Conservation (phyloP, 495 filamentous ascomycete species). For the Neurospora tetrasperma region DNA sequence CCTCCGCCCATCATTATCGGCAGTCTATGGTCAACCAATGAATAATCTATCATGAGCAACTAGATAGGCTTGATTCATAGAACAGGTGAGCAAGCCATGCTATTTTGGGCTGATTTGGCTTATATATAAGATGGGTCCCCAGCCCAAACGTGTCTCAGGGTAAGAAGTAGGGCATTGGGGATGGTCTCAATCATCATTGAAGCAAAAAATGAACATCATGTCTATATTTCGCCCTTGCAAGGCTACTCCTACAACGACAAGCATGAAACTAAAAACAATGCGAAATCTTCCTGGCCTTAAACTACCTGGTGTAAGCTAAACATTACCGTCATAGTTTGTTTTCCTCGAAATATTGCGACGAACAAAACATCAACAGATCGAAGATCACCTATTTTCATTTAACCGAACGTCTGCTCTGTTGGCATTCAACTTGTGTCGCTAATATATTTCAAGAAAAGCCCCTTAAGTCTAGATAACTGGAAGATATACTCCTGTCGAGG, state of each 20-base stretch:
- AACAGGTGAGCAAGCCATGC: neutral
- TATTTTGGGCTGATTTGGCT: neutral
- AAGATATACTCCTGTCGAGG: neutral
- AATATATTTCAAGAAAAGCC: too few relatives aligned
- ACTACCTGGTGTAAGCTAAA: neutral
- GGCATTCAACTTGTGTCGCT: neutral
- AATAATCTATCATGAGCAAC: neutral
- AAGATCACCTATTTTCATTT: too few relatives aligned
- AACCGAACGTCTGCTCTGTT: neutral
- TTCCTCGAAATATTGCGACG: too few relatives aligned
- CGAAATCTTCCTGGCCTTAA: neutral
- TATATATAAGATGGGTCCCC: neutral
- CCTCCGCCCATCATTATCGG: too few relatives aligned
- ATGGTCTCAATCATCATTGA: neutral
- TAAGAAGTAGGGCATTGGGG: neutral
- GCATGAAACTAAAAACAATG: neutral
- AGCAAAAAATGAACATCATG: neutral
- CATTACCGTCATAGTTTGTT: neutral
- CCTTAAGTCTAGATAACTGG: neutral
- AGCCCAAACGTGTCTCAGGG: neutral
- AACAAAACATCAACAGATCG: too few relatives aligned
- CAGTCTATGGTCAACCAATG: neutral
- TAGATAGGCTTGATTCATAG: neutral
- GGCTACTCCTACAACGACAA: neutral
- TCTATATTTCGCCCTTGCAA: neutral